phyloP scores from a whole-genome alignment of 805 yeast species.

The Wickerhamiella sorbophila region DNA sequence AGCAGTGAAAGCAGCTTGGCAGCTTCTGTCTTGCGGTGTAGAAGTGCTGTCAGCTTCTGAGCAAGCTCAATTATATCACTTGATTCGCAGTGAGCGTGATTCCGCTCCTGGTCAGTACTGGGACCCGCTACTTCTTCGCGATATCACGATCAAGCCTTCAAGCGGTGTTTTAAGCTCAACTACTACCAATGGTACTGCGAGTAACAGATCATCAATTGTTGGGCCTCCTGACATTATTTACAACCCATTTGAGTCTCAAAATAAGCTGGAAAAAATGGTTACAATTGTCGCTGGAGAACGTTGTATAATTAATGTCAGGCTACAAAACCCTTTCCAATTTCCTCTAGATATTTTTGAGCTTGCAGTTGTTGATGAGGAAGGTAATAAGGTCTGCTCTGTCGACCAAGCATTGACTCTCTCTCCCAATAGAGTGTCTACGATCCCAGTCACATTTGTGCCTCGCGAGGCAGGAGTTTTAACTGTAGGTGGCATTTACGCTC shows the following conservation, averaged over 20 bases:
- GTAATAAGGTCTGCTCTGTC: constrained; percentile 13
- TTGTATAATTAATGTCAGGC: constrained; percentile 37
- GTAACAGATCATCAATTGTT: neutral
- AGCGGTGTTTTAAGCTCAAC: constrained; percentile 3
- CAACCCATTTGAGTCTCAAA: constrained; percentile 37
- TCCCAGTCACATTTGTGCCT: constrained; percentile 22
- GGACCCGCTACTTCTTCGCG: constrained; percentile 57
- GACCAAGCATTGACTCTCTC: constrained; percentile 19
- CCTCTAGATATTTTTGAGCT: constrained; percentile 42
- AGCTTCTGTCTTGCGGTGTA: neutral
- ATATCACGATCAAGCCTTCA: constrained; percentile 23
- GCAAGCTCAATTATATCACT: neutral
- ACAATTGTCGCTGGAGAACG: constrained; percentile 46
- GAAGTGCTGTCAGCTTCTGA: neutral
- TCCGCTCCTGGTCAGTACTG: constrained; percentile 35
- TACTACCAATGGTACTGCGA: constrained; percentile 5
- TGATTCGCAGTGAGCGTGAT: neutral
- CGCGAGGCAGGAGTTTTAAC: constrained; percentile 33
- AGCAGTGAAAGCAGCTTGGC: neutral
- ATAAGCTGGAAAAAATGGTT: constrained; percentile 17
- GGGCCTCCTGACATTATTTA: constrained; percentile 19
- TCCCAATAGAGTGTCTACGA: constrained; percentile 16
- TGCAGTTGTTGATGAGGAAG: constrained; percentile 16
- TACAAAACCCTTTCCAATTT: constrained; percentile 73
- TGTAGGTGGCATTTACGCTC: constrained; percentile 38